Evolutionary conservation across 148 eudicot species (phyloP).

Genomic region (Suaeda aralocaspica): DNA sequence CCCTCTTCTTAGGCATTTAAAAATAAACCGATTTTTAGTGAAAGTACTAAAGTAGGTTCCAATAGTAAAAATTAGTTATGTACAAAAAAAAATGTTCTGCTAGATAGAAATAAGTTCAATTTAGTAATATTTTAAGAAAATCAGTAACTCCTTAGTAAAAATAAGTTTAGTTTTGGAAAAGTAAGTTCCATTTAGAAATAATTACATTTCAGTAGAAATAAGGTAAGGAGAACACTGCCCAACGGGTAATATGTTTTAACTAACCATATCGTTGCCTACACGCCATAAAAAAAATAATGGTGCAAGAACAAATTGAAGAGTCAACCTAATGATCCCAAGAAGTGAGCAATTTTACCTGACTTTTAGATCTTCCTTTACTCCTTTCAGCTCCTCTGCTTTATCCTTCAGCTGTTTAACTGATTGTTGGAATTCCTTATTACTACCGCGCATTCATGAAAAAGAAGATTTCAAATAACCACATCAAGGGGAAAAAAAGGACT

Average conservation of each 20-base stretch:
- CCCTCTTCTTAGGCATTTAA: slow-evolving; percentile 41
- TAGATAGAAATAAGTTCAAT: too few species aligned
- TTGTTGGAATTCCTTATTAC: slow-evolving; percentile 77
- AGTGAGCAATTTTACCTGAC: slow-evolving; percentile 46
- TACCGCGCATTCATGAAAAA: slow-evolving; percentile 28
- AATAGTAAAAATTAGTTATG: too few species aligned
- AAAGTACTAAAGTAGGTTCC: too few species aligned
- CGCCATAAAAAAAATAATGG: background rate
- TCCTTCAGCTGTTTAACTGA: slow-evolving; percentile 79
- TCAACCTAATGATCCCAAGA: background rate
- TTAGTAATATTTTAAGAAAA: too few species aligned
- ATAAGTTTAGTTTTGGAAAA: too few species aligned
- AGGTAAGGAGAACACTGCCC: too few species aligned
- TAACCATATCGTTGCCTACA: background rate
- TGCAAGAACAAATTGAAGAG: background rate
- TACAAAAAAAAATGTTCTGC: too few species aligned
- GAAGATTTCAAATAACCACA: background rate
- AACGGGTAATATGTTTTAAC: too few species aligned
- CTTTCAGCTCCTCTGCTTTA: slow-evolving; percentile 80
- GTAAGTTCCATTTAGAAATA: too few species aligned
- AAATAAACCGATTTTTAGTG: too few species aligned
- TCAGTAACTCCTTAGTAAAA: too few species aligned
- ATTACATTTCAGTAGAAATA: too few species aligned
- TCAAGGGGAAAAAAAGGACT: background rate
- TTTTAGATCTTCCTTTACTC: slow-evolving; percentile 73